These are phyloP conservation scores for Immersiporthe knoxdaviesiana DNA, from an alignment of 2,329 filamentous ascomycete genomes.

Conservation along the genomic window DNA sequence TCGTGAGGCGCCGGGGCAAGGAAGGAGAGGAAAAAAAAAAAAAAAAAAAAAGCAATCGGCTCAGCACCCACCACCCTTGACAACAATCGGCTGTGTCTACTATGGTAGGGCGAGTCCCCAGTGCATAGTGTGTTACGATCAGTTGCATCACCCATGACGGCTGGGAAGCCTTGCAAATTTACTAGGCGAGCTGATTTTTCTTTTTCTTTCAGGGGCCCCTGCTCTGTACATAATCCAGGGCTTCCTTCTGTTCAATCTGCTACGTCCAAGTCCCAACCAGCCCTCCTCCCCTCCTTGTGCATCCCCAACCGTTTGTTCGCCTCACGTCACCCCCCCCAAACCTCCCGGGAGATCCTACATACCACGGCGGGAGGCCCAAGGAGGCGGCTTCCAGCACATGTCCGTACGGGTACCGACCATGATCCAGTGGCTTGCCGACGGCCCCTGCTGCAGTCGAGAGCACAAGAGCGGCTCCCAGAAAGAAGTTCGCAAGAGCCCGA, in stretches of 20 bases:
- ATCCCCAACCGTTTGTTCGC: neutral
- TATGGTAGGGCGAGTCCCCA: slow-evolving; percentile 12
- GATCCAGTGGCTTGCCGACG: slow-evolving; percentile 18
- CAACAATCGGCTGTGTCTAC: neutral
- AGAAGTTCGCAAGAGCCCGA: neutral
- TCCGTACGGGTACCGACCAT: neutral
- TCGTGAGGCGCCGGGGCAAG: neutral
- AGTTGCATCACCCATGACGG: slow-evolving; percentile 11
- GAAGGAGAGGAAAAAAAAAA: neutral
- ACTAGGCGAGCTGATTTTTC: slow-evolving; percentile 24
- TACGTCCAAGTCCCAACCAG: neutral
- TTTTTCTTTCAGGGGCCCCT: slow-evolving; percentile 20
- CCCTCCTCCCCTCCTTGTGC: neutral
- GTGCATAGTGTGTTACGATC: slow-evolving; percentile 22
- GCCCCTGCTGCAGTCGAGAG: neutral
- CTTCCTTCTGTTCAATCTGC: neutral
- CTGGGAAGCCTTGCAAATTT: slow-evolving; percentile 12
- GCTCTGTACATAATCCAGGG: slow-evolving; percentile 14
- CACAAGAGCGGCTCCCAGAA: neutral
- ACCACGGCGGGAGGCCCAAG: neutral
- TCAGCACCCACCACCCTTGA: neutral
- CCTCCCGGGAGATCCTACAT: neutral
- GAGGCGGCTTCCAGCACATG: slow-evolving; percentile 19
- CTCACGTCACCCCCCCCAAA: slow-evolving; percentile 5
- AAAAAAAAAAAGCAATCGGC: neutral